phyloP scores from a whole-genome alignment of 2,329 filamentous ascomycete species.

The Lachnellula arida region DNA sequence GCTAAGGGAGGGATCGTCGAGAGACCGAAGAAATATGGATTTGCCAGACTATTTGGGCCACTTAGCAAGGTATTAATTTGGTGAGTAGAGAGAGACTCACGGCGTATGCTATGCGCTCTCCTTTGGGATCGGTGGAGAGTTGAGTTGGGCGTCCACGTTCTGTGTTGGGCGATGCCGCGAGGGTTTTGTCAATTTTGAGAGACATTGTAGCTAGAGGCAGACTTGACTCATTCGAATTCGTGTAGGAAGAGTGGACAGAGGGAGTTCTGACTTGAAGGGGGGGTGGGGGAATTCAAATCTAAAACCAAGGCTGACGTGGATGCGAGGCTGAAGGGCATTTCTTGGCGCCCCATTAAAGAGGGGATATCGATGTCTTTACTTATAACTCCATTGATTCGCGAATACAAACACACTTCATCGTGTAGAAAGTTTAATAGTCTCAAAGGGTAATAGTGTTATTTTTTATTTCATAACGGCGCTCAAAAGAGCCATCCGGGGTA shows the following conservation, averaged over 20 bases:
- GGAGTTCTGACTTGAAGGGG: neutral
- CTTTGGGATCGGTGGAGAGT: slow-evolving; percentile 82
- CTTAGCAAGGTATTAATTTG: slow-evolving; percentile 8
- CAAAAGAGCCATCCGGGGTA: slow-evolving; percentile 19
- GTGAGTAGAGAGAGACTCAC: slow-evolving; percentile 47
- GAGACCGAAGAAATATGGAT: slow-evolving; percentile 91
- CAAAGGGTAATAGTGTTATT: neutral
- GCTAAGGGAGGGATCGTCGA: slow-evolving; percentile 79
- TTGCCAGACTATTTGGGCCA: slow-evolving; percentile 68
- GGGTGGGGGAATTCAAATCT: too few species aligned
- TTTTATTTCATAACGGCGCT: neutral
- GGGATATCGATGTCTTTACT: neutral
- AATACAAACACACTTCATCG: neutral
- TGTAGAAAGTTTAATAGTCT: neutral
- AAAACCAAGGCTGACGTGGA: slow-evolving; percentile 8
- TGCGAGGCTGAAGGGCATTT: slow-evolving; percentile 6
- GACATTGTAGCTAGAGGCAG: slow-evolving; percentile 33
- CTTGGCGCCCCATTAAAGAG: neutral
- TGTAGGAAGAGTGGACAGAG: neutral
- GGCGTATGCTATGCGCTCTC: slow-evolving; percentile 88
- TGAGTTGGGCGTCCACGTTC: slow-evolving; percentile 82
- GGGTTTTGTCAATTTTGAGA: slow-evolving; percentile 61
- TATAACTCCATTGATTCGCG: neutral
- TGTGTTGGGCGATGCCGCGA: slow-evolving; percentile 81
- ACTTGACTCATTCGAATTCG: neutral